These are phyloP conservation scores for Zygosaccharomyces pseudobailii DNA, from an alignment of 1,139 yeast genomes.

Conservation along the genomic window DNA sequence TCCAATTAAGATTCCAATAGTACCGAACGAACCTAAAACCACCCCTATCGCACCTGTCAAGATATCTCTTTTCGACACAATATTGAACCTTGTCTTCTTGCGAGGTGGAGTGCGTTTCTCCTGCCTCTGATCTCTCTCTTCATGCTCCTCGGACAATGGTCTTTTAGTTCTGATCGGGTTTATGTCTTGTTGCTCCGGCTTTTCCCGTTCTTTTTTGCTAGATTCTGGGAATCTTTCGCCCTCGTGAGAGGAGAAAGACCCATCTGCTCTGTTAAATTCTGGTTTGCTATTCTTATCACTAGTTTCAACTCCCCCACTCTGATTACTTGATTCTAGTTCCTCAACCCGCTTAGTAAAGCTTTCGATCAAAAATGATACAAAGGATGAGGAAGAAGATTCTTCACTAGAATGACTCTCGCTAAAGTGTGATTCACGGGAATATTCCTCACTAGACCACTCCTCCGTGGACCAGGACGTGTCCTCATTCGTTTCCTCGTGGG, in stretches of 20 bases:
- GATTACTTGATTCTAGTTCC: too few relatives aligned
- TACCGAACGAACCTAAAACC: conserved; percentile 19
- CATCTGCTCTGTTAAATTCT: too few relatives aligned
- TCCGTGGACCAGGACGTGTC: too few relatives aligned
- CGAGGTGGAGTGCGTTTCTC: not conserved
- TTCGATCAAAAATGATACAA: too few relatives aligned
- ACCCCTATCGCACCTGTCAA: conserved; percentile 12
- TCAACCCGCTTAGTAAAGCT: too few relatives aligned
- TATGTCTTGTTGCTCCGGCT: not conserved
- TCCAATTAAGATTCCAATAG: conserved; percentile 15
- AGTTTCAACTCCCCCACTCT: too few relatives aligned
- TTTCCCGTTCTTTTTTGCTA: not conserved
- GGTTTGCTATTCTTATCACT: too few relatives aligned
- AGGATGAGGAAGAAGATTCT: too few relatives aligned
- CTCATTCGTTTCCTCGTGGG: not conserved
- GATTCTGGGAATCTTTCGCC: not conserved
- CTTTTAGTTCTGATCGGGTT: not conserved
- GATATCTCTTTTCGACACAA: conserved; percentile 4
- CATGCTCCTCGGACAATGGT: conserved; percentile 1
- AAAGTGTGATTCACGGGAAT: too few relatives aligned
- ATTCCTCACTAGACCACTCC: too few relatives aligned
- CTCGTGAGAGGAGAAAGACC: too few relatives aligned
- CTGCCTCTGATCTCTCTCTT: not conserved
- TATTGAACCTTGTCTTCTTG: not conserved
- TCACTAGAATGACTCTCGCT: too few relatives aligned